A percentile compares a stretch with the other conserved stretches of the same genome.
Conservation (phyloP, 2,329 filamentous ascomycete species). For the Pestalotiopsis fici region DNA sequence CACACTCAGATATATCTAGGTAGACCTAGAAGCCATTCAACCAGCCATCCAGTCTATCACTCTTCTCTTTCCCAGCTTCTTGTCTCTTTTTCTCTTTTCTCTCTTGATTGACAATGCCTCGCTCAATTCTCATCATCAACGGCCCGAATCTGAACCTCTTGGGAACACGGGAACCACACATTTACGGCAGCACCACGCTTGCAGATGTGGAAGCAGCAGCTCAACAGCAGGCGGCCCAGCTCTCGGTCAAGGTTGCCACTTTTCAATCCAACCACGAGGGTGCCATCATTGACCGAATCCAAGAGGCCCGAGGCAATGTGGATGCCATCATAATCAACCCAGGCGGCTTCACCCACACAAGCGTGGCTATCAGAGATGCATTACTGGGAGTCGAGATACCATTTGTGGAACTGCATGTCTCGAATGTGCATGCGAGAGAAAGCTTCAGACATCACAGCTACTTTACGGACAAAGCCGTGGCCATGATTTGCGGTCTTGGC, state of each 20-base stretch:
- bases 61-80: neutral
- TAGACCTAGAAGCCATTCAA: neutral
- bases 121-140: conserved; percentile 70
- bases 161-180: conserved; percentile 70
- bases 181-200: conserved; percentile 73
- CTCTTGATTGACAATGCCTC: conserved; percentile 12
- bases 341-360: conserved; percentile 75
- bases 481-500: conserved; percentile 71
- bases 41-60: neutral
- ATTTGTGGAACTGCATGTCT: conserved; percentile 78
- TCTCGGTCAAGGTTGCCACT: conserved; percentile 50
- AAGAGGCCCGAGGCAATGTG: conserved; percentile 57
- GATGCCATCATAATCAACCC: conserved; percentile 77
- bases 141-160: conserved; percentile 84
- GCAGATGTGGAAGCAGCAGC: conserved; percentile 56
- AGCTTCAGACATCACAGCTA: conserved; percentile 70
- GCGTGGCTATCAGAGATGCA: conserved; percentile 75
- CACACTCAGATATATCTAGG: neutral
- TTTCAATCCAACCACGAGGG: conserved; percentile 83
- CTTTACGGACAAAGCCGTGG: conserved; percentile 74
- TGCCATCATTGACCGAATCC: conserved; percentile 72
- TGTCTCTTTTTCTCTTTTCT: neutral
- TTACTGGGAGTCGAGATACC: conserved; percentile 68
- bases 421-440: conserved; percentile 74
- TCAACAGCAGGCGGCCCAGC: conserved; percentile 46